phyloP scores from a whole-genome alignment of 768 basidiomycete species.

The Tylopilus vinaceipallidus region DNA sequence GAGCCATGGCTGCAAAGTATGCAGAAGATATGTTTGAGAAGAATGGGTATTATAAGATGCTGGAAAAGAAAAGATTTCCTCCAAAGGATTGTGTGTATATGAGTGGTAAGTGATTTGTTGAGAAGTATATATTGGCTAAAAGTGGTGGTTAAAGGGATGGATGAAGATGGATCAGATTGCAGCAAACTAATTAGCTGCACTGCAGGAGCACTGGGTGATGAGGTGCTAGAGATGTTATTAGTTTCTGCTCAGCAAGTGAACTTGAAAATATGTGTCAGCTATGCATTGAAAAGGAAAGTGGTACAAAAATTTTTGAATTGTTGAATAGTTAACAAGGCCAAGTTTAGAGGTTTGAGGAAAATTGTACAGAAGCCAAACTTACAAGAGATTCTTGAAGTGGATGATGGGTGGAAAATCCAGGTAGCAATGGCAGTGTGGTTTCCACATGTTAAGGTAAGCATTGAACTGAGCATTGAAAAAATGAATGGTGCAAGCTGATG shows the following conservation, averaged over 20 bases:
- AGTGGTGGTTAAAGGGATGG: neutral
- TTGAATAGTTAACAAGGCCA: no score
- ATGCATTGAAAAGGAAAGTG: conserved; percentile 1
- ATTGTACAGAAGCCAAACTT: neutral
- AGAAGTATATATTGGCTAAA: neutral
- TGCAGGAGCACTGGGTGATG: neutral
- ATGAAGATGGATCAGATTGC: neutral
- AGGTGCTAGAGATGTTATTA: neutral
- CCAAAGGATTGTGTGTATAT: neutral
- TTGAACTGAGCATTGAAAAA: no score
- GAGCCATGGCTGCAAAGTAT: no score
- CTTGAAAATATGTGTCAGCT: neutral
- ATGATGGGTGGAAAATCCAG: no score
- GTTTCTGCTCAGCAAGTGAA: neutral
- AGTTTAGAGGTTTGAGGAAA: neutral
- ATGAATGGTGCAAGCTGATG: no score
- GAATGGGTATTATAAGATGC: no score
- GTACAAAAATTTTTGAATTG: no score
- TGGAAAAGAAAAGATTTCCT: neutral
- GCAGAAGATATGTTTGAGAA: no score
- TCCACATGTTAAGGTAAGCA: no score
- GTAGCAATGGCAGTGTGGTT: no score
- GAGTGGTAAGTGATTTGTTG: neutral
- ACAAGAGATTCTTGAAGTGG: neutral
- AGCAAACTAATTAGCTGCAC: neutral